phyloP scores from a whole-genome alignment of 148 eudicot genomes.

The Pharnaceum exiguum region DNA sequence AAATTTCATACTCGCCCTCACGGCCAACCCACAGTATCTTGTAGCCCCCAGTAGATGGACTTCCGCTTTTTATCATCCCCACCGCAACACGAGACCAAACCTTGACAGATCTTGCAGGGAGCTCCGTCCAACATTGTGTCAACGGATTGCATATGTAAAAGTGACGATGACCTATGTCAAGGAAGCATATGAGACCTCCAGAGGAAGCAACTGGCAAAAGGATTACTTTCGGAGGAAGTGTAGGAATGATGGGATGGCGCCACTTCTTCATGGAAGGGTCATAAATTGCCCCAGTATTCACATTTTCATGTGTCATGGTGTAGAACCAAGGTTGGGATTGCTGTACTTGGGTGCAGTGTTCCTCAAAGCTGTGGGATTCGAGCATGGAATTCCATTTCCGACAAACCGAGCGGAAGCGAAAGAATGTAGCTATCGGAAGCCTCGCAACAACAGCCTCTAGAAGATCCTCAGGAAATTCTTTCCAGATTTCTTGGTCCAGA shows the following conservation, averaged over 20 bases:
- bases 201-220: conserved; percentile 85
- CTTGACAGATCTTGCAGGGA: conserved; percentile 64
- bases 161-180: conserved; percentile 60
- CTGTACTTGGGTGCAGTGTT: conserved; percentile 55
- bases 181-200: conserved; percentile 89
- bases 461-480: conserved; percentile 90
- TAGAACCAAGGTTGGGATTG: conserved; percentile 81
- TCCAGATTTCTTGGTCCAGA: conserved; percentile 74
- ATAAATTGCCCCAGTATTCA: conserved; percentile 65
- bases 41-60: conserved; percentile 44
- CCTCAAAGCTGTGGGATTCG: conserved; percentile 56
- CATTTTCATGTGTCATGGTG: conserved; percentile 60
- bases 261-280: conserved; percentile 70
- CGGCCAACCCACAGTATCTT: conserved; percentile 83
- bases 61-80: conserved; percentile 60
- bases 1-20: conserved; percentile 78
- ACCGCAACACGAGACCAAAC: conserved; percentile 88
- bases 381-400: conserved; percentile 74
- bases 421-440: conserved; percentile 79
- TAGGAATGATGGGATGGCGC: conserved; percentile 65
- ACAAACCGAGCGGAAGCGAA: conserved; percentile 76
- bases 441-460: conserved; percentile 83
- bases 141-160: conserved; percentile 85
- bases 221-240: conserved; percentile 53
- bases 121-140: conserved; percentile 67